phyloP scores from a whole-genome alignment of 2,329 filamentous ascomycete species.

The Penicillium sp. region DNA sequence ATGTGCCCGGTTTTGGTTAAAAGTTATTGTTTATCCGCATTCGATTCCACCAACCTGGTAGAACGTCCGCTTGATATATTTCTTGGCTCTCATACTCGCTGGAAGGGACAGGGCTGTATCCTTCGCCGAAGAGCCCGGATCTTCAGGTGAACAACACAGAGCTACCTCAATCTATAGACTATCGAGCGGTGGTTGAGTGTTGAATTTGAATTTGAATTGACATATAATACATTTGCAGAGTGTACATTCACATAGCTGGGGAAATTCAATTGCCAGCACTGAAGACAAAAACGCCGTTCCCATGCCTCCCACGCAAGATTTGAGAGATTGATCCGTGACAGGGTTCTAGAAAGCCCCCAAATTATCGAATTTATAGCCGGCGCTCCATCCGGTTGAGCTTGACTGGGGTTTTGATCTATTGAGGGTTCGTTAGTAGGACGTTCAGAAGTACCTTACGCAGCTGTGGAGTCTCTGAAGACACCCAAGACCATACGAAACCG shows the following conservation, averaged over 20 bases:
- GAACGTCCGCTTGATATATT: too few species aligned
- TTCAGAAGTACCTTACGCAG: not conserved
- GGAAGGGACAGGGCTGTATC: too few species aligned
- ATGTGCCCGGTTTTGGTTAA: conserved; percentile 29
- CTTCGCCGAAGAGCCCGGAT: too few species aligned
- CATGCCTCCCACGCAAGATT: conserved; percentile 26
- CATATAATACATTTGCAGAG: conserved; percentile 26
- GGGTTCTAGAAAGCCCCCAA: conserved; percentile 16
- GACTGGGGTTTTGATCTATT: conserved; percentile 59
- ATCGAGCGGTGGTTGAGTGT: not conserved
- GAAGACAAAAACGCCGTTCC: conserved; percentile 30
- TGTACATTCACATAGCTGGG: conserved; percentile 24
- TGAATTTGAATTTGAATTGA: conserved; percentile 12
- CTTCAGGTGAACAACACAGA: too few species aligned
- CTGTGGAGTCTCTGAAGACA: not conserved
- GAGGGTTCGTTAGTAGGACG: conserved; percentile 22
- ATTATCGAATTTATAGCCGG: conserved; percentile 36
- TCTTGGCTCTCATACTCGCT: too few species aligned
- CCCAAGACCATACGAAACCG: not conserved
- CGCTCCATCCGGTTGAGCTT: conserved; percentile 62
- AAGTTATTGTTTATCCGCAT: conserved; percentile 27
- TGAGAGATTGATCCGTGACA: conserved; percentile 26
- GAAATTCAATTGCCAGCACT: conserved; percentile 19
- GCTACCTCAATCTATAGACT: too few species aligned
- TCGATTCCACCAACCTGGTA: too few species aligned